phyloP scores from a whole-genome alignment of 768 basidiomycete genomes.

The Hericium rajendrae region DNA sequence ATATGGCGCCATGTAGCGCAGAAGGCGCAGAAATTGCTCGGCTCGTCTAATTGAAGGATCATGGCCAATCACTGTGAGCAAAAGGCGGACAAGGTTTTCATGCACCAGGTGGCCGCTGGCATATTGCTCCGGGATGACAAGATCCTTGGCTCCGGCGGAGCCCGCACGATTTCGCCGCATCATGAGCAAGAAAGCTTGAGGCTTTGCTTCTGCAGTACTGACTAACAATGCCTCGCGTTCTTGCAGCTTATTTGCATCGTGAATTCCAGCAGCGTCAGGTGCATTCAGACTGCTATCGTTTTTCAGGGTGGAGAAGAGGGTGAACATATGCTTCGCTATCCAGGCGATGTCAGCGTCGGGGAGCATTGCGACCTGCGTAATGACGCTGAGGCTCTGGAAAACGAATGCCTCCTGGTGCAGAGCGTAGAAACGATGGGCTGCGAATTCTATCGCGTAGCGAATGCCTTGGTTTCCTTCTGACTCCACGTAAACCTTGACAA shows the following conservation, averaged over 20 bases:
- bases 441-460: conserved; percentile 59
- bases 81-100: conserved; percentile 60
- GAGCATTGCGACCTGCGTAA: conserved; percentile 44
- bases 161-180: conserved; percentile 31
- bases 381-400: conserved; percentile 60
- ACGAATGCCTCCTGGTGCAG: conserved; percentile 65
- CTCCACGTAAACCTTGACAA: conserved; percentile 64
- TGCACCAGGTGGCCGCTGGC: conserved; percentile 46
- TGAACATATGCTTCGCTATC: conserved; percentile 47
- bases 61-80: conserved; percentile 74
- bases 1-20: conserved; percentile 46
- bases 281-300: conserved; percentile 28
- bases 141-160: conserved; percentile 7
- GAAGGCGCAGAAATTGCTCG: conserved; percentile 55
- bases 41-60: conserved; percentile 58
- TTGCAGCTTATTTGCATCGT: conserved; percentile 48
- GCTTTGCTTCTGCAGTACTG: conserved; percentile 61
- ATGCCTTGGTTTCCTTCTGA: conserved; percentile 48
- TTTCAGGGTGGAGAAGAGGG: conserved; percentile 49
- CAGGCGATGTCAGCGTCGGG: conserved; percentile 39
- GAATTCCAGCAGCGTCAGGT: conserved; percentile 59
- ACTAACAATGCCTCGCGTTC: conserved; percentile 66
- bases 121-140: conserved; percentile 49
- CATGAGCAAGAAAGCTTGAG: conserved; percentile 56
- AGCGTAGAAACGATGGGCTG: conserved; percentile 62